phyloP scores from a whole-genome alignment of 2,329 filamentous ascomycete species.

The Truncatella angustata region DNA sequence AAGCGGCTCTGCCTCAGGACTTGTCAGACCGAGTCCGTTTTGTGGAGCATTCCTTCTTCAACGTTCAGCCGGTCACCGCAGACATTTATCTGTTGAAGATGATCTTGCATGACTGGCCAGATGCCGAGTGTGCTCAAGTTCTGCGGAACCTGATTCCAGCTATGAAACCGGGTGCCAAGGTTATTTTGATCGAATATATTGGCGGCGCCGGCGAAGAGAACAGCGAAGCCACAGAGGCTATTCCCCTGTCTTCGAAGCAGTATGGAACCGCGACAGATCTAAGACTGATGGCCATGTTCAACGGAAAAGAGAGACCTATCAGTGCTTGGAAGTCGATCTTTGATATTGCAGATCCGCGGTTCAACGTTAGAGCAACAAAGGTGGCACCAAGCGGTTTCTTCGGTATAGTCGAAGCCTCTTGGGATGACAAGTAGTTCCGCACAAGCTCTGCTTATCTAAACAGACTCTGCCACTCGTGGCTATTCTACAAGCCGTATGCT shows the following conservation, averaged over 20 bases:
- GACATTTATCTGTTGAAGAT: conserved; percentile 52
- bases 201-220: conserved; percentile 29
- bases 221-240: conserved; percentile 16
- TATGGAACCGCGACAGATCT: conserved; percentile 44
- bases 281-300: conserved; percentile 49
- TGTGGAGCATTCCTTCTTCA: conserved; percentile 37
- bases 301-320: conserved; percentile 43
- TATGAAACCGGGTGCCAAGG: conserved; percentile 40
- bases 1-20: conserved; percentile 31
- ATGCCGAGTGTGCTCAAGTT: conserved; percentile 39
- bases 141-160: conserved; percentile 40
- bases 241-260: conserved; percentile 34
- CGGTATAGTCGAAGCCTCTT: conserved; percentile 35
- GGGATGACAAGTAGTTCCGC: no score
- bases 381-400: conserved; percentile 35
- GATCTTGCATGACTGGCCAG: conserved; percentile 56
- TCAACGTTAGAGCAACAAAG: conserved; percentile 36
- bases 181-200: conserved; percentile 38
- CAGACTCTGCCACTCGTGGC: no score
- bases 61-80: conserved; percentile 36
- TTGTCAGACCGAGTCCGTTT: conserved; percentile 33
- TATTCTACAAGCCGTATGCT: no score
- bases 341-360: conserved; percentile 42
- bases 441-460: no score
- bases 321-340: conserved; percentile 46